Percentiles rank a stretch among this genome's conserved stretches.
phyloP scores from a whole-genome alignment of 1,284 basidiomycete species.

The Xanthoconium separans region DNA sequence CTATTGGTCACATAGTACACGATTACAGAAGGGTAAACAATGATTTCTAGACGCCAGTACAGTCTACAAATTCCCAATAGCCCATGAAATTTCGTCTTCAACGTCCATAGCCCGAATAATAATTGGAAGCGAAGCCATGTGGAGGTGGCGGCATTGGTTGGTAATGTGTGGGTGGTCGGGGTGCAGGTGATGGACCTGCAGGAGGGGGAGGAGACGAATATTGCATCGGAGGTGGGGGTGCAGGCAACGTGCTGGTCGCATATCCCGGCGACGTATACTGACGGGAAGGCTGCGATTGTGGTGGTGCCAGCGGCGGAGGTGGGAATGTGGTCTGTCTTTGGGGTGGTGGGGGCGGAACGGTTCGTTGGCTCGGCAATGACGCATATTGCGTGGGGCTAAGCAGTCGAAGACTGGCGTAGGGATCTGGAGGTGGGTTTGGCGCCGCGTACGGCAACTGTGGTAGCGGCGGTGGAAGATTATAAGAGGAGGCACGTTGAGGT shows the following conservation, averaged over 20 bases:
- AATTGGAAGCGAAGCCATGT: conserved; percentile 20
- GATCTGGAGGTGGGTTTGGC: conserved; percentile 40
- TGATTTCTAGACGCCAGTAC: neutral
- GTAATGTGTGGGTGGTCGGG: conserved; percentile 20
- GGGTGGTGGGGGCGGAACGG: conserved; percentile 31
- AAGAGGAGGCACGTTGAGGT: conserved; percentile 34
- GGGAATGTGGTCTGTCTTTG: conserved; percentile 27
- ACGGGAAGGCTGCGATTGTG: conserved; percentile 23
- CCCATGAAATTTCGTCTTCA: conserved; percentile 3
- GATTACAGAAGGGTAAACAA: neutral
- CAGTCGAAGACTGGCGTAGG: conserved; percentile 52
- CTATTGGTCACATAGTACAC: neutral
- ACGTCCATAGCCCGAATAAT: conserved; percentile 29
- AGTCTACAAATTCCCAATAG: neutral
- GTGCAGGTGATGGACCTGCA: conserved; percentile 10
- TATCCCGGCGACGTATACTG: conserved; percentile 29
- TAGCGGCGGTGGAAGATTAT: conserved; percentile 37
- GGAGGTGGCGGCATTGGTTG: conserved; percentile 34
- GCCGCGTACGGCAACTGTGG: conserved; percentile 34
- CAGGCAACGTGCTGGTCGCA: conserved; percentile 28
- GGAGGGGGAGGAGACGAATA: conserved; percentile 23
- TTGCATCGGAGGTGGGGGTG: conserved; percentile 31
- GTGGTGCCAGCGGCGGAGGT: conserved; percentile 31
- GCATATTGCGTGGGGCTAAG: conserved; percentile 35
- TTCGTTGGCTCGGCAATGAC: conserved; percentile 12